Conservation (phyloP, 2,329 filamentous ascomycete genomes). For the Rhynchosporium graminicola region DNA sequence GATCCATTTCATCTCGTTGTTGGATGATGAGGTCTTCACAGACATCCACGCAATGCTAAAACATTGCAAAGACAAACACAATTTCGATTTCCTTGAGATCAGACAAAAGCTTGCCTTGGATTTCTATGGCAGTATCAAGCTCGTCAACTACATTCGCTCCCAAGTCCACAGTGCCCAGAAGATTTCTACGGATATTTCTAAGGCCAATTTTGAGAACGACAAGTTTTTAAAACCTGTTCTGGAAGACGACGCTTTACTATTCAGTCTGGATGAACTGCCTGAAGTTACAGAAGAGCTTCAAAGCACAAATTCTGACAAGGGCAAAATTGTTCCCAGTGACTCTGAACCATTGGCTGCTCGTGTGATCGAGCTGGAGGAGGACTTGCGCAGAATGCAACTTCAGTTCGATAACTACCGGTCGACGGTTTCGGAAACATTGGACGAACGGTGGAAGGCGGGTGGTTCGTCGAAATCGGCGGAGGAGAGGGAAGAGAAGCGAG, state of each 20-base stretch:
- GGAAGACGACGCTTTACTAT: slow-evolving; percentile 86
- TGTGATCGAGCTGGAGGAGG: slow-evolving; percentile 44
- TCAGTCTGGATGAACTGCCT: slow-evolving; percentile 79
- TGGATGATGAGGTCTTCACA: slow-evolving; percentile 66
- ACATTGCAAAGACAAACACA: slow-evolving; percentile 65
- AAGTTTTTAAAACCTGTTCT: slow-evolving; percentile 80
- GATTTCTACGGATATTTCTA: slow-evolving; percentile 52
- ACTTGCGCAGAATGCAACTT: slow-evolving; percentile 42
- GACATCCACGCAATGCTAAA: slow-evolving; percentile 66
- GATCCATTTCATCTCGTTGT: slow-evolving; percentile 65
- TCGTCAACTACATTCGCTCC: slow-evolving; percentile 67
- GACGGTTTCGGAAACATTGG: slow-evolving; percentile 44
- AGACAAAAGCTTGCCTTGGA: slow-evolving; percentile 62
- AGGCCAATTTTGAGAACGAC: slow-evolving; percentile 71
- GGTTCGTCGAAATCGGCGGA: slow-evolving; percentile 49
- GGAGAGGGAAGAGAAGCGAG: slow-evolving; percentile 43
- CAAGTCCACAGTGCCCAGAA: slow-evolving; percentile 48
- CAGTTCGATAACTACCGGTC: slow-evolving; percentile 45
- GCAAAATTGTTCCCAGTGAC: slow-evolving; percentile 27
- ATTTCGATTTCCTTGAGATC: slow-evolving; percentile 66
- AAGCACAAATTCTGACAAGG: slow-evolving; percentile 37
- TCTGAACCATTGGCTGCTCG: slow-evolving; percentile 37
- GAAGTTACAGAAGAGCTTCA: slow-evolving; percentile 44
- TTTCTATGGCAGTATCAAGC: slow-evolving; percentile 71
- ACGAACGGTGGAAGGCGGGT: slow-evolving; percentile 45